Conservation (phyloP, 2,329 filamentous ascomycete species). For the Fusarium subglutinans region DNA sequence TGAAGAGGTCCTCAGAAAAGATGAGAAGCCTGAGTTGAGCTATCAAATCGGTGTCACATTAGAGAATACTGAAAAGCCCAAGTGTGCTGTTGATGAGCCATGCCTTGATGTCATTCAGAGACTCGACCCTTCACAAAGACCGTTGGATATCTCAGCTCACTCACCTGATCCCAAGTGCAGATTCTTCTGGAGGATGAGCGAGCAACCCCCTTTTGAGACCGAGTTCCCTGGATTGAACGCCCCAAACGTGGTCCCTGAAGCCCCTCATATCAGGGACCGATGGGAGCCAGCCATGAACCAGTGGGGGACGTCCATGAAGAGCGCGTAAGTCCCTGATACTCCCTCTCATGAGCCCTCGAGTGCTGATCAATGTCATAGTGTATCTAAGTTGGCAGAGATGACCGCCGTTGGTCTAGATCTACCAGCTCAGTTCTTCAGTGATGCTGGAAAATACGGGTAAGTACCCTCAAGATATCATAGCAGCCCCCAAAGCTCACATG, state of each 20-base stretch:
- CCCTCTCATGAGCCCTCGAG: rapidly evolving
- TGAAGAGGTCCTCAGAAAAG: conserved; percentile 53
- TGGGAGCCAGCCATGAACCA: conserved; percentile 65
- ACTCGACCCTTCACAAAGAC: conserved; percentile 63
- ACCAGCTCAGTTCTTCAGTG: conserved; percentile 61
- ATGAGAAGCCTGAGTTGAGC: conserved; percentile 66
- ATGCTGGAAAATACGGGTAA: conserved; percentile 65
- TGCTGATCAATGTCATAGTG: conserved; percentile 39
- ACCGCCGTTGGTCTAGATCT: conserved; percentile 65
- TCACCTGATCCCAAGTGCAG: conserved; percentile 69
- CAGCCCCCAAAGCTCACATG: neutral
- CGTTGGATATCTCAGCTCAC: conserved; percentile 66
- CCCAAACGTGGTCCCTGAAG: conserved; percentile 63
- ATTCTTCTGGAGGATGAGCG: conserved; percentile 71
- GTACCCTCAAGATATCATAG: neutral
- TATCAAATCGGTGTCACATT: conserved; percentile 71
- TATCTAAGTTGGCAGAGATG: conserved; percentile 68
- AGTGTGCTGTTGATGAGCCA: conserved; percentile 70
- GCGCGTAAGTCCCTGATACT: conserved; percentile 47
- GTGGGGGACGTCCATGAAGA: conserved; percentile 69
- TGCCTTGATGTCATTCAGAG: conserved; percentile 66
- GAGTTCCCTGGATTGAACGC: conserved; percentile 66
- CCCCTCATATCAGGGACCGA: conserved; percentile 56
- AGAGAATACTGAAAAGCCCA: conserved; percentile 70
- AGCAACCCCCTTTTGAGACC: conserved; percentile 63